phyloP scores from a whole-genome alignment of 2,329 filamentous ascomycete species.

The Thielaviopsis punctulata region DNA sequence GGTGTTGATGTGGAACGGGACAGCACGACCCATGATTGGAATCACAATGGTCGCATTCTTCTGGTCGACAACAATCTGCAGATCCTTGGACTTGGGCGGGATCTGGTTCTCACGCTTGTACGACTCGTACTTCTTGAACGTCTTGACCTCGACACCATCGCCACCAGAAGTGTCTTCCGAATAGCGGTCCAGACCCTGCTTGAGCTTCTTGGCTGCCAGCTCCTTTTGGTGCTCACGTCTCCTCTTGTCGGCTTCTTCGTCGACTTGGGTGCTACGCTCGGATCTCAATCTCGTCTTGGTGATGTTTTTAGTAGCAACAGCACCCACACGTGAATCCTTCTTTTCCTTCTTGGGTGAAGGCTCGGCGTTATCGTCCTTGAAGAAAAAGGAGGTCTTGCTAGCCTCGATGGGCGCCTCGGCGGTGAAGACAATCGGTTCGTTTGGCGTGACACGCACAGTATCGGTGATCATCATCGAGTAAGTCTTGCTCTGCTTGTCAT shows the following conservation, averaged over 20 bases:
- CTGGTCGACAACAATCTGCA: slow-evolving; percentile 76
- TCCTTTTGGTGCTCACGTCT: slow-evolving; percentile 88
- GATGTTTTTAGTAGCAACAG: slow-evolving; percentile 86
- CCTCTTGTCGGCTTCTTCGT: slow-evolving; percentile 76
- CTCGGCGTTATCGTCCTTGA: slow-evolving; percentile 85
- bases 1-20: slow-evolving; percentile 92
- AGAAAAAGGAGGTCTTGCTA: slow-evolving; percentile 94
- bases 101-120: slow-evolving; percentile 97
- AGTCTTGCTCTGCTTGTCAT: slow-evolving; percentile 74
- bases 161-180: slow-evolving; percentile 68
- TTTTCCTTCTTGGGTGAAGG: slow-evolving; percentile 82
- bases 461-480: slow-evolving; percentile 88
- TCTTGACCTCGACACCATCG: slow-evolving; percentile 87
- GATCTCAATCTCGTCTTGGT: slow-evolving; percentile 84
- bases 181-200: slow-evolving; percentile 71
- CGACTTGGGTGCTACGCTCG: slow-evolving; percentile 71
- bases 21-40: slow-evolving; percentile 91
- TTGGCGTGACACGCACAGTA: slow-evolving; percentile 69
- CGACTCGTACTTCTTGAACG: slow-evolving; percentile 97
- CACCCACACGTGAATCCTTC: slow-evolving; percentile 65
- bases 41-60: slow-evolving; percentile 84
- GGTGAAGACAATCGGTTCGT: slow-evolving; percentile 79
- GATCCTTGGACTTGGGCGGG: slow-evolving; percentile 62
- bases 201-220: slow-evolving; percentile 70
- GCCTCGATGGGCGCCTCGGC: slow-evolving; percentile 81